A percentile compares a stretch with the other conserved stretches of the same genome.
These are phyloP conservation scores for Hyaloscypha hepaticicola DNA, from an alignment of 495 filamentous ascomycete genomes.

Conservation along the genomic window DNA sequence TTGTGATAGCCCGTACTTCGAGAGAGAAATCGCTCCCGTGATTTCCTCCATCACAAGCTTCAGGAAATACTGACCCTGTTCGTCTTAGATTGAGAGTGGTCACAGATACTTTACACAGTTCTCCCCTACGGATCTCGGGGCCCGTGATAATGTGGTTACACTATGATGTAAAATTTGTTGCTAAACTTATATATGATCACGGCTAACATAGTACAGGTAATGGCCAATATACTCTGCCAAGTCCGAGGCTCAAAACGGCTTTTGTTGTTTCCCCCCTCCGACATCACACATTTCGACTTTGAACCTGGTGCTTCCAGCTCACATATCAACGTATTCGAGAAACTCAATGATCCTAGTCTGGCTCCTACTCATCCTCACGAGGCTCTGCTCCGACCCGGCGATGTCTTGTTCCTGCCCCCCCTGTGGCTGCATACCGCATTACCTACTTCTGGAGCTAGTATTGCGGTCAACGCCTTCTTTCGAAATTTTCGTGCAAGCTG, in stretches of 20 bases:
- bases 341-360: slow-evolving; percentile 41
- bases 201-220: slow-evolving; percentile 52
- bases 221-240: slow-evolving; percentile 88
- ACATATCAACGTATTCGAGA: slow-evolving; percentile 63
- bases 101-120: slow-evolving; percentile 67
- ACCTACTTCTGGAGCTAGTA: slow-evolving; percentile 56
- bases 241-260: slow-evolving; percentile 69
- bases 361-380: slow-evolving; percentile 64
- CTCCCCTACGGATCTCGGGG: slow-evolving; percentile 76
- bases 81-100: slow-evolving; percentile 47
- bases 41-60: not conserved
- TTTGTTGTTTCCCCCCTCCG: slow-evolving; percentile 73
- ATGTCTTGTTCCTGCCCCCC: slow-evolving; percentile 78
- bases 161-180: slow-evolving; percentile 66
- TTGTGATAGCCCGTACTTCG: too few relatives aligned
- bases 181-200: not conserved
- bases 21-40: too few relatives aligned
- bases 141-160: slow-evolving; percentile 89
- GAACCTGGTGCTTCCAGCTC: slow-evolving; percentile 79
- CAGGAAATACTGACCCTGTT: not conserved
- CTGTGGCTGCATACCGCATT: slow-evolving; percentile 82
- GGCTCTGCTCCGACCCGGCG: slow-evolving; percentile 62
- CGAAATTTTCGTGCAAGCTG: slow-evolving; percentile 62
- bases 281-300: slow-evolving; percentile 68
- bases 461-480: slow-evolving; percentile 88